phyloP scores from a whole-genome alignment of 75 land plant genomes.

The Isoetes taiwanensis region DNA sequence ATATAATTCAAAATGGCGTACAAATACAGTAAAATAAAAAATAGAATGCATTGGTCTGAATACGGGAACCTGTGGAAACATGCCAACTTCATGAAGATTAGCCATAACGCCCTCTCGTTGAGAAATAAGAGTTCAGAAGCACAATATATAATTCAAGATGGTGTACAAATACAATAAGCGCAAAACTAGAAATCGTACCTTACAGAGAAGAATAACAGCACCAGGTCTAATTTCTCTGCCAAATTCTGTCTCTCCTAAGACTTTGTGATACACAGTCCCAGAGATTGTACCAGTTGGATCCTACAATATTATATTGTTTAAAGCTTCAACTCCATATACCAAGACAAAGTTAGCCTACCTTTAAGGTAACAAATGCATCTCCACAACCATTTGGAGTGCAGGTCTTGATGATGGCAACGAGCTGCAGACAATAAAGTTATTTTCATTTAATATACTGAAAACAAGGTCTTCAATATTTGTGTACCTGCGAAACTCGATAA shows the following conservation, averaged over 20 bases:
- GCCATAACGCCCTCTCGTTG: too few relatives aligned
- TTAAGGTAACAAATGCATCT: constrained; percentile 38
- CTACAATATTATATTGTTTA: constrained; percentile 23
- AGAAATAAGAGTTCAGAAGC: too few relatives aligned
- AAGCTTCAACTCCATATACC: too few relatives aligned
- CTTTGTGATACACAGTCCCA: constrained; percentile 40
- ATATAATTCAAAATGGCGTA: too few relatives aligned
- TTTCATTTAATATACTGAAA: too few relatives aligned
- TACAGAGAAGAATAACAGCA: constrained; percentile 41
- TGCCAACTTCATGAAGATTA: too few relatives aligned
- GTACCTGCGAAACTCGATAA: too few relatives aligned
- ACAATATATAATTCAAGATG: too few relatives aligned
- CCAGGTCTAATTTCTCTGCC: constrained; percentile 46
- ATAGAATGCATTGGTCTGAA: constrained; percentile 46
- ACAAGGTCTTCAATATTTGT: too few relatives aligned
- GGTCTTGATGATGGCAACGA: constrained; percentile 55
- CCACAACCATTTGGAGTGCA: constrained; percentile 49
- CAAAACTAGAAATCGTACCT: constrained; percentile 34
- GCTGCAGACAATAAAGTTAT: constrained; percentile 25
- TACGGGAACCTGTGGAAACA: constrained; percentile 56
- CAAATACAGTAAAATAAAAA: too few relatives aligned
- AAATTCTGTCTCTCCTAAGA: constrained; percentile 34
- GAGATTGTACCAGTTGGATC: constrained; percentile 62
- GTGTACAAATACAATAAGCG: too few relatives aligned
- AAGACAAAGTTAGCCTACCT: constrained; percentile 31